These are phyloP conservation scores for Pichia cephalocereana DNA, from an alignment of 805 yeast genomes.

Conservation along the genomic window DNA sequence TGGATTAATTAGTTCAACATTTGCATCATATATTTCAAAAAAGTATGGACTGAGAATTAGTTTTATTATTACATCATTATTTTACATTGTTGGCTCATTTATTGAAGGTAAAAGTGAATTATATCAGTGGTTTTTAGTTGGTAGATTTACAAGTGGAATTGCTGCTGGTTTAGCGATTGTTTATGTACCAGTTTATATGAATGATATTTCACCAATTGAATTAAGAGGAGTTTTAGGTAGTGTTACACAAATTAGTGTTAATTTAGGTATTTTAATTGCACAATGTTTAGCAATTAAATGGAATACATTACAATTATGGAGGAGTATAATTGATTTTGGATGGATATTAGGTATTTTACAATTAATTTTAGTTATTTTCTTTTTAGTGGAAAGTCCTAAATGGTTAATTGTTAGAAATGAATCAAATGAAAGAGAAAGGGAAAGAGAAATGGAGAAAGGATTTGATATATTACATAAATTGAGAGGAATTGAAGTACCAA, in stretches of 20 bases:
- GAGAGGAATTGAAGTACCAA: conserved; percentile 14
- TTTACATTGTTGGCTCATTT: conserved; percentile 54
- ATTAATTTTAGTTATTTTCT: conserved; percentile 31
- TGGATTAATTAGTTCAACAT: conserved; percentile 66
- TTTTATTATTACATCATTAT: conserved; percentile 39
- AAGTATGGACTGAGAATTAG: conserved; percentile 52
- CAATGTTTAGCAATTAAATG: conserved; percentile 65
- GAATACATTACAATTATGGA: conserved; percentile 65
- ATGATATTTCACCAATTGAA: conserved; percentile 65
- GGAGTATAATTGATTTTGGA: conserved; percentile 58
- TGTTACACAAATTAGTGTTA: conserved; percentile 81
- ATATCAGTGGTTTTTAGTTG: conserved; percentile 40
- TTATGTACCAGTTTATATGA: conserved; percentile 71
- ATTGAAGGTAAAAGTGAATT: conserved; percentile 44
- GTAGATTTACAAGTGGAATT: conserved; percentile 72
- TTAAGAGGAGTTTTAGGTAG: conserved; percentile 76
- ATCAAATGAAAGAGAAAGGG: conserved; percentile 24
- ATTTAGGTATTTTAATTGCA: conserved; percentile 73
- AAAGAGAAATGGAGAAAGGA: conserved; percentile 8
- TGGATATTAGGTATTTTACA: conserved; percentile 43
- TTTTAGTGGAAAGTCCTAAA: conserved; percentile 70
- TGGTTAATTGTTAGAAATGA: conserved; percentile 50
- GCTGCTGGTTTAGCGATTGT: conserved; percentile 88
- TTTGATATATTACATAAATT: conserved; percentile 29
- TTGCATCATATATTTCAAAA: conserved; percentile 60